phyloP scores from a whole-genome alignment of 2,329 filamentous ascomycete genomes.

The Cladophialophora chaetospira region DNA sequence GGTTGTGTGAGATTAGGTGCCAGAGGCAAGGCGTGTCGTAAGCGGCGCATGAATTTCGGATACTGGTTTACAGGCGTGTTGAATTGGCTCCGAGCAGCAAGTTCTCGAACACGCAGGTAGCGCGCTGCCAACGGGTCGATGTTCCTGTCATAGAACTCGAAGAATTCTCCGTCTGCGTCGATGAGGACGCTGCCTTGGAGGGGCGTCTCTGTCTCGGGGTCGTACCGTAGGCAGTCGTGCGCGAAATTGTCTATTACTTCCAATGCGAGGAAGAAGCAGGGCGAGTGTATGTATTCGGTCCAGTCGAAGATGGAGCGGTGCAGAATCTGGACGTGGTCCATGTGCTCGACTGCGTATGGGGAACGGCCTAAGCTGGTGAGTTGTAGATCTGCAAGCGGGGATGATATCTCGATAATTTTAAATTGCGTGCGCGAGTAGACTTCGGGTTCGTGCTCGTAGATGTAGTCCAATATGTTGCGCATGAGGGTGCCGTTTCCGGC shows the following conservation, averaged over 20 bases:
- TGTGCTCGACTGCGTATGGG: constrained; percentile 72
- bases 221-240: constrained; percentile 91
- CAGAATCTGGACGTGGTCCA: constrained; percentile 86
- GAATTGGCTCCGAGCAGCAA: constrained; percentile 58
- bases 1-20: constrained; percentile 74
- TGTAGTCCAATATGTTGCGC: constrained; percentile 97
- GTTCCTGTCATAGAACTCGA: constrained; percentile 82
- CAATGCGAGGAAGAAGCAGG: constrained; percentile 96
- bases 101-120: constrained; percentile 81
- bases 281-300: constrained; percentile 81
- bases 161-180: constrained; percentile 82
- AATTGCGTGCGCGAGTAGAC: constrained; percentile 93
- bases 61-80: constrained; percentile 48
- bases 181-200: constrained; percentile 89
- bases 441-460: constrained; percentile 82
- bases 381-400: constrained; percentile 77
- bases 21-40: constrained; percentile 69
- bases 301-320: constrained; percentile 96
- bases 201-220: constrained; percentile 75
- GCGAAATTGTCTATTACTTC: constrained; percentile 99
- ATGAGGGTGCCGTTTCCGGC: constrained; percentile 96
- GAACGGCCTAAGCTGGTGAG: constrained; percentile 64
- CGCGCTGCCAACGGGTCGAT: constrained; percentile 81
- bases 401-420: constrained; percentile 94
- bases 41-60: constrained; percentile 58